A percentile compares a stretch with the other conserved stretches of the same genome.
These are phyloP conservation scores for Agapanthus africanus DNA, from an alignment of 106 monocot genomes.

Conservation along the genomic window DNA sequence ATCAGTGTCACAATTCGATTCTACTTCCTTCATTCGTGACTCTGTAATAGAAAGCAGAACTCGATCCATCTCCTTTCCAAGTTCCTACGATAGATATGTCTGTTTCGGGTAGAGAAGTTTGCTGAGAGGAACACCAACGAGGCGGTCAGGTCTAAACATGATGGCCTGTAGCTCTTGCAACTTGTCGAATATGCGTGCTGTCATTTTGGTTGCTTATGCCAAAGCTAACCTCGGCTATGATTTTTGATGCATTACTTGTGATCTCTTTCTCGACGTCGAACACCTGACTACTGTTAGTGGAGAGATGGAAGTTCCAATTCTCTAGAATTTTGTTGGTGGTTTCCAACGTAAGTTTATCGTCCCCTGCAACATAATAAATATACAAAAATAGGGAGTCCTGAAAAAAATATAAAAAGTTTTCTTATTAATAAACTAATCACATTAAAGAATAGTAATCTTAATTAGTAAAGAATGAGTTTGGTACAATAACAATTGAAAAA, in stretches of 20 bases:
- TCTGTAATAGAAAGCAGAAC: constrained; percentile 41
- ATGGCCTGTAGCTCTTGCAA: constrained; percentile 38
- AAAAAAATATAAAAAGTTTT: no score
- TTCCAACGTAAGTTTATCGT: constrained; percentile 55
- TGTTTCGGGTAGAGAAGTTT: constrained; percentile 19
- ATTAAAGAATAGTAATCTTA: neutral
- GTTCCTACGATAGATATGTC: constrained; percentile 28
- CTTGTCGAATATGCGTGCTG: constrained; percentile 35
- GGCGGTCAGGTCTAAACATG: constrained; percentile 49
- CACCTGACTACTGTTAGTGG: constrained; percentile 20
- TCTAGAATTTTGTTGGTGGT: constrained; percentile 47
- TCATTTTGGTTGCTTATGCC: constrained; percentile 31
- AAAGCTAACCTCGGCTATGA: constrained; percentile 61
- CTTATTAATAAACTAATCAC: no score
- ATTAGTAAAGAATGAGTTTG: no score
- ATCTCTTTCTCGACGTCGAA: constrained; percentile 47
- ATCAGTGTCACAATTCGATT: no score
- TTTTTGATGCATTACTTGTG: constrained; percentile 58
- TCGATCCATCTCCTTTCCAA: constrained; percentile 59
- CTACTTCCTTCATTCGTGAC: constrained; percentile 11
- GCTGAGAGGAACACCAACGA: constrained; percentile 66
- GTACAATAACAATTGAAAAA: no score
- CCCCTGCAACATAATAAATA: constrained; percentile 21
- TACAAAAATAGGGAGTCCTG: no score
- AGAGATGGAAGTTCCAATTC: constrained; percentile 30